These are phyloP conservation scores for Penicillium paneum DNA, from an alignment of 2,329 filamentous ascomycete species.

Conservation along the genomic window DNA sequence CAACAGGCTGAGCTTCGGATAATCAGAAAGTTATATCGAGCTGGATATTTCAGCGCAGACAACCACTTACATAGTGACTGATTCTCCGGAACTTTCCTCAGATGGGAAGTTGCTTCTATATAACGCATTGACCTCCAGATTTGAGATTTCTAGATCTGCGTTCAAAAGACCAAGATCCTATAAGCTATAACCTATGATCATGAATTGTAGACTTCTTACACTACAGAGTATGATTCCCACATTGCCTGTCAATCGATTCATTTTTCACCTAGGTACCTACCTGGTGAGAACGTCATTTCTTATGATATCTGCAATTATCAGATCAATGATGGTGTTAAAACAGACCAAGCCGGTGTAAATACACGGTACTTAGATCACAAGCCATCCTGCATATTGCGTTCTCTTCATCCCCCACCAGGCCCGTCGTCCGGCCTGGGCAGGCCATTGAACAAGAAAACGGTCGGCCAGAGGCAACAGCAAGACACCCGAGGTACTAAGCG, in stretches of 20 bases:
- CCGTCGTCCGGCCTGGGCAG: conserved; percentile 53
- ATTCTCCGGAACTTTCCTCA: background rate
- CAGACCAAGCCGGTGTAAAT: background rate
- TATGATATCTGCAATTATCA: background rate
- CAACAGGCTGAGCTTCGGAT: background rate
- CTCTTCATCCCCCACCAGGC: conserved; percentile 40
- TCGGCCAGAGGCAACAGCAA: conserved; percentile 71
- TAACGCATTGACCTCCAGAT: too few species aligned
- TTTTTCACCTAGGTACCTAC: background rate
- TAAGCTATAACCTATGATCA: background rate
- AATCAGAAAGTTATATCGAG: background rate
- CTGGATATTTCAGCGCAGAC: background rate
- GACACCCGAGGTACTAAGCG: conserved; percentile 78
- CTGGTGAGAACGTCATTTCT: background rate
- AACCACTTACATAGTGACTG: background rate
- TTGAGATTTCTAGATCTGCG: background rate
- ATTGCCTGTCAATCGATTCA: background rate
- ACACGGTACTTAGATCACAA: conserved; percentile 33
- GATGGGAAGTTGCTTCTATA: background rate
- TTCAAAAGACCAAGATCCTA: background rate
- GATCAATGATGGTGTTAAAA: background rate
- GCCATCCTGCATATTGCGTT: conserved; percentile 40
- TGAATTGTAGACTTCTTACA: background rate
- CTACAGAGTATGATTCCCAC: background rate
- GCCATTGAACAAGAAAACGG: conserved; percentile 79